phyloP scores from a whole-genome alignment of 83 land plant genomes.

The Larix sibirica region DNA sequence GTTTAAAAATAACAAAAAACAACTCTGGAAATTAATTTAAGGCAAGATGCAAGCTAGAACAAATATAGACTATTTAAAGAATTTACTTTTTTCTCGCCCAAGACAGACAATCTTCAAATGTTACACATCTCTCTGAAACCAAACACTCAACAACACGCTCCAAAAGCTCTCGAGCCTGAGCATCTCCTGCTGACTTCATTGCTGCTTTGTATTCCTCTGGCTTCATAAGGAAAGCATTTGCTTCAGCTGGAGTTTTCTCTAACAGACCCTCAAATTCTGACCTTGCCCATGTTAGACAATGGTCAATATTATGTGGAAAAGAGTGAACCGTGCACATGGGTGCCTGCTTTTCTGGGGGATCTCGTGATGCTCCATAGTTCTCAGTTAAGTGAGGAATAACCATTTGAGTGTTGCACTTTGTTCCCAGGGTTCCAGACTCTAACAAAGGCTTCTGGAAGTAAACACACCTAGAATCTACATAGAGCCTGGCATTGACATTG shows the following conservation, averaged over 20 bases:
- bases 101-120: constrained; percentile 78
- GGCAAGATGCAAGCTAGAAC: neutral
- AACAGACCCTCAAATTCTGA: constrained; percentile 96
- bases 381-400: constrained; percentile 92
- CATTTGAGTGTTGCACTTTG: constrained; percentile 97
- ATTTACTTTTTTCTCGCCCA: constrained; percentile 83
- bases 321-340: constrained; percentile 99
- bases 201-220: constrained; percentile 66
- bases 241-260: constrained; percentile 95
- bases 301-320: constrained; percentile 96
- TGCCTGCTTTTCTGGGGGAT: constrained; percentile 98
- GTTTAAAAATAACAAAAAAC: neutral
- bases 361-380: constrained; percentile 97
- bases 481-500: constrained; percentile 91
- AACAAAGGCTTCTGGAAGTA: constrained; percentile 97
- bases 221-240: constrained; percentile 63
- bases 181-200: constrained; percentile 85
- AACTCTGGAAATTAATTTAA: neutral
- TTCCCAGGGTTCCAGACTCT: constrained; percentile 94
- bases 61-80: neutral
- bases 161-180: constrained; percentile 84
- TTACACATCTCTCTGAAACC: constrained; percentile 69
- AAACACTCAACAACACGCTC: constrained; percentile 89
- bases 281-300: constrained; percentile 97
- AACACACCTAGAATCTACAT: constrained; percentile 83